Evolutionary conservation across 202 grass and related monocot genomes (phyloP).

Genomic region (Tripidium arundinaceum): DNA sequence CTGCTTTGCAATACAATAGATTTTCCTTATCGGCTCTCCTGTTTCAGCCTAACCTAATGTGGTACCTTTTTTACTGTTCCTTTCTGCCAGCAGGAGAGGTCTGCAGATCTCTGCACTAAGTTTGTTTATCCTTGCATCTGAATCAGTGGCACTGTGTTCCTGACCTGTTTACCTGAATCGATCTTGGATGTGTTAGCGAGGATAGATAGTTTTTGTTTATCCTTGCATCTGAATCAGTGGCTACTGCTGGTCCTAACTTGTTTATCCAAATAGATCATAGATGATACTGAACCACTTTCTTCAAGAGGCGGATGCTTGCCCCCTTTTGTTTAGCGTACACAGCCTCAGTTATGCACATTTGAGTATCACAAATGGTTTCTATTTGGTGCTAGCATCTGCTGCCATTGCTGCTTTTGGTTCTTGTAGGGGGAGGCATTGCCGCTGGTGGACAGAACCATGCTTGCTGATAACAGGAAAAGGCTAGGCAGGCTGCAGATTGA

Average conservation of each 20-base stretch:
- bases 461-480: neutral
- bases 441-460: neutral
- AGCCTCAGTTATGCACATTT: conserved; percentile 6
- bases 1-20: neutral
- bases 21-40: conserved; percentile 21
- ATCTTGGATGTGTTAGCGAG: conserved; percentile 6
- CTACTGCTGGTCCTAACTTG: neutral
- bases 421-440: conserved; percentile 8
- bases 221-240: neutral
- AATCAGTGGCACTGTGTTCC: conserved; percentile 7
- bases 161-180: conserved; percentile 10
- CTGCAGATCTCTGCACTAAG: conserved; percentile 18
- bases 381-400: neutral
- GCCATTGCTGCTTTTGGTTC: neutral
- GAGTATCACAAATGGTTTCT: neutral
- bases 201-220: neutral
- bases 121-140: conserved; percentile 36
- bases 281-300: neutral
- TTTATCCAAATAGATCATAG: neutral
- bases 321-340: neutral
- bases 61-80: conserved; percentile 26
- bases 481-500: neutral
- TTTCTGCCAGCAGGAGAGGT: conserved; percentile 27
- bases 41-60: conserved; percentile 24
- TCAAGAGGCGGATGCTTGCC: neutral